Evolutionary conservation across 2,329 filamentous ascomycete genomes (phyloP).

Genomic region (Alternaria incomplexa): DNA sequence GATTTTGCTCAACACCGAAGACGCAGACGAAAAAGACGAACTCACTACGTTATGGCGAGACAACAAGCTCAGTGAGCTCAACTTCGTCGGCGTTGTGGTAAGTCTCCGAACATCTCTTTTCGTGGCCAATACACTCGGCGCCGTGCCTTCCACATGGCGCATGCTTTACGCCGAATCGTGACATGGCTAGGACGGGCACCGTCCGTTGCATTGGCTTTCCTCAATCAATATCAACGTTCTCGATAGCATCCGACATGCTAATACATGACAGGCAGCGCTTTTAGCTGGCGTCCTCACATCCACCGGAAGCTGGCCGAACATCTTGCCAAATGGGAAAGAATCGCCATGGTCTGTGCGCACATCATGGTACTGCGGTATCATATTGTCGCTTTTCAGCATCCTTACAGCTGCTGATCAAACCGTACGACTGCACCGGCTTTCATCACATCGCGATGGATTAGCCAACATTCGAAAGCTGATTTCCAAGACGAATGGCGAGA

Average conservation of each 20-base stretch:
- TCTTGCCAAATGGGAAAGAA: slow-evolving; percentile 45
- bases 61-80: slow-evolving; percentile 50
- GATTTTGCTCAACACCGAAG: slow-evolving; percentile 47
- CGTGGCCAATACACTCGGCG: not conserved
- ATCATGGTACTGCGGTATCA: slow-evolving; percentile 53
- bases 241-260: not conserved
- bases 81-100: slow-evolving; percentile 52
- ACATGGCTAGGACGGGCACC: not conserved
- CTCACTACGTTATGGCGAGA: slow-evolving; percentile 49
- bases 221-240: not conserved
- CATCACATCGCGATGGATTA: slow-evolving; percentile 49
- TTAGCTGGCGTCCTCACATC: slow-evolving; percentile 51
- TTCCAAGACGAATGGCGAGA: slow-evolving; percentile 30
- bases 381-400: slow-evolving; percentile 60
- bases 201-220: too few relatives aligned
- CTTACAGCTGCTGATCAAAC: slow-evolving; percentile 54
- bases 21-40: slow-evolving; percentile 39
- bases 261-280: slow-evolving; percentile 40
- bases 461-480: slow-evolving; percentile 45
- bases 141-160: not conserved
- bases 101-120: slow-evolving; percentile 7
- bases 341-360: slow-evolving; percentile 52
- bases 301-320: slow-evolving; percentile 53
- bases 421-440: slow-evolving; percentile 52
- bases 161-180: not conserved